These are phyloP conservation scores for Nakaseomyces glabratus DNA, from an alignment of 1,139 yeast species.

Conservation along the genomic window DNA sequence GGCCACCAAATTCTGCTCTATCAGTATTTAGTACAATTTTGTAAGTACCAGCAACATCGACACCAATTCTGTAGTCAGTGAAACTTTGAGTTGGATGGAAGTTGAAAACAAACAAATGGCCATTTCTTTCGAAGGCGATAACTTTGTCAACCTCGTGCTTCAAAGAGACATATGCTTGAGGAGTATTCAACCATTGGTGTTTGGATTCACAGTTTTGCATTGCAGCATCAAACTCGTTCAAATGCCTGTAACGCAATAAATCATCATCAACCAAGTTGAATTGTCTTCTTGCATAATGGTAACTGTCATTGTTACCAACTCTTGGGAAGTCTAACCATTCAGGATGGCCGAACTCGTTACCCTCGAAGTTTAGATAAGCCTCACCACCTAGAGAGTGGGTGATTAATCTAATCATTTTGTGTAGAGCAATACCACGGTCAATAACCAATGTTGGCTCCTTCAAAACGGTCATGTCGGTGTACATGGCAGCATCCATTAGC, in stretches of 20 bases:
- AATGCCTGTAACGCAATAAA: constrained; percentile 64
- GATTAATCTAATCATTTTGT: constrained; percentile 77
- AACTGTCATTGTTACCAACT: constrained; percentile 76
- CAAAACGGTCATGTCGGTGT: constrained; percentile 81
- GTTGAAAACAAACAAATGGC: constrained; percentile 75
- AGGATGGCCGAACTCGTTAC: constrained; percentile 97
- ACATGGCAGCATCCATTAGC: constrained; percentile 98
- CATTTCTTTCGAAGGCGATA: constrained; percentile 80
- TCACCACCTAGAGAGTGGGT: constrained; percentile 93
- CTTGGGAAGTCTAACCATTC: constrained; percentile 98
- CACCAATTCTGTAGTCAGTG: constrained; percentile 83
- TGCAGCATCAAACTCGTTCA: constrained; percentile 72
- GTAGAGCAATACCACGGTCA: constrained; percentile 84
- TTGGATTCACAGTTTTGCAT: constrained; percentile 69
- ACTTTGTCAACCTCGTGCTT: constrained; percentile 86
- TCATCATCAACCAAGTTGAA: constrained; percentile 78
- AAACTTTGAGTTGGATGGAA: constrained; percentile 80
- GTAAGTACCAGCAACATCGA: constrained; percentile 70
- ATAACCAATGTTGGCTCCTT: constrained; percentile 66
- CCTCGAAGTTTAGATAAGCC: constrained; percentile 91
- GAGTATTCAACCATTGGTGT: constrained; percentile 64
- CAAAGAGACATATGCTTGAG: constrained; percentile 79
- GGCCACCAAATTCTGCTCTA: constrained; percentile 68
- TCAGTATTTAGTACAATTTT: constrained; percentile 71
- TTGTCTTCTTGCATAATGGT: constrained; percentile 91